Base-by-base conservation (phyloP, 306 rosid species). In the Prosopis cineraria region DNA sequence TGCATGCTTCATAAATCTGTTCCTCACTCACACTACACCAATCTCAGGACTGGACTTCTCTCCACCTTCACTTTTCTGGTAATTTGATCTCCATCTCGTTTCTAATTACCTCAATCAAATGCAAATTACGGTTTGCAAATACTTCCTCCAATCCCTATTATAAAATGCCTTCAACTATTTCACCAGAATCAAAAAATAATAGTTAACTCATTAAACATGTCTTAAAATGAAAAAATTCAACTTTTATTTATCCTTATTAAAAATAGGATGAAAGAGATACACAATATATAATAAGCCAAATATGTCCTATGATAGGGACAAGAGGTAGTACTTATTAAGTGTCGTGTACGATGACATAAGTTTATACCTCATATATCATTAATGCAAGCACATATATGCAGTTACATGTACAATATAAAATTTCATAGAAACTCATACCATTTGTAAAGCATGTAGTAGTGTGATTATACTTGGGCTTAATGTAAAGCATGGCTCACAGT, bases 21-120 rank as follows among this genome's bases (percentile, higher is more conserved):
- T 13, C 90, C 90, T 58, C 73, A 63, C 6, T 74, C 82, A 5
- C 58, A 78, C 0, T 87, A 88, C 73, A 72, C 79, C 53, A 72
- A 63, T 22, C 2, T 36, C 0, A 86, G 77, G 17, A 81, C 0
- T 5, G 86, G 86, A 41, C 73, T 0, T 47, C 52, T 88, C 69
- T 88, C 87, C 39, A 84, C 69, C 25, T 82, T 88, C 85, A 78
- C 84, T 1, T 88, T 88, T 52, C 82, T n/a, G 78, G 96, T n/a
- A n/a, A n/a, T 88, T 22, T 40, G 44, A n/a, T 66, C n/a, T 58
- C n/a, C 0, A 0, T 27, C 64, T 56, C 31, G 5, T 58, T 13
- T 0, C 6, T 8, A 5, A 5, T 22, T 58, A 12, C 37, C 17
- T 29, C 33, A 4, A 27, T 58, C 17, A 58, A 27, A 27, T 58